Conservation (phyloP, 768 basidiomycete species). For the Nevesoporus exiguus region DNA sequence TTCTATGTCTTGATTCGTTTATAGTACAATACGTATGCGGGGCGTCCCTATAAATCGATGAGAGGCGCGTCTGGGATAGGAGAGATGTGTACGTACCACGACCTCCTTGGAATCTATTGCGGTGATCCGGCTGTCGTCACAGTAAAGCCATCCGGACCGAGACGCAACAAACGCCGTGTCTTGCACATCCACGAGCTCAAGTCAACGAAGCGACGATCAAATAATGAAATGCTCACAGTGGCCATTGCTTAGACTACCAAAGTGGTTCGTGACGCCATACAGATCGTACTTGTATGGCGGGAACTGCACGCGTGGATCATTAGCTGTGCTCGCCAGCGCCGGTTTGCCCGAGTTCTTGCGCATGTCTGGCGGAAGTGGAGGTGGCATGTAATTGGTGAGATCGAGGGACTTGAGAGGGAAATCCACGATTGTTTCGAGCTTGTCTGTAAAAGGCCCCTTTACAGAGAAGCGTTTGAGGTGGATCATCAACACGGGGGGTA, state of each 20-base stretch:
- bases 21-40: conserved; percentile 81
- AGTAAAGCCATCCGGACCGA: conserved; percentile 85
- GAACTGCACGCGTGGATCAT: conserved; percentile 78
- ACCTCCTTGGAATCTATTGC: conserved; percentile 74
- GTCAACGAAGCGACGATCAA: background rate
- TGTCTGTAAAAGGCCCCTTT: conserved; percentile 91
- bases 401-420: conserved; percentile 70
- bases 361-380: conserved; percentile 64
- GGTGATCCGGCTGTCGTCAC: conserved; percentile 88
- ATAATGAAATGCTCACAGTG: conserved; percentile 68
- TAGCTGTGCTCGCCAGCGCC: conserved; percentile 26
- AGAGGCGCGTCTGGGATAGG: background rate
- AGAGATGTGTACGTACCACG: conserved; percentile 54
- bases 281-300: conserved; percentile 92
- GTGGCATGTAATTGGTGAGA: conserved; percentile 82
- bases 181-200: conserved; percentile 28
- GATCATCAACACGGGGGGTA: conserved; percentile 90
- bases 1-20: conserved; percentile 47
- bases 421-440: conserved; percentile 92
- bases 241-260: conserved; percentile 88
- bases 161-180: conserved; percentile 93
- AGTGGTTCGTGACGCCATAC: conserved; percentile 95
- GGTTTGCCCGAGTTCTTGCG: conserved; percentile 49
- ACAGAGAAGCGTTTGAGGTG: conserved; percentile 91
- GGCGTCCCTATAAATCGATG: conserved; percentile 47